phyloP scores from a whole-genome alignment of 2,329 filamentous ascomycete species.

The Sodiomyces alkalinus region DNA sequence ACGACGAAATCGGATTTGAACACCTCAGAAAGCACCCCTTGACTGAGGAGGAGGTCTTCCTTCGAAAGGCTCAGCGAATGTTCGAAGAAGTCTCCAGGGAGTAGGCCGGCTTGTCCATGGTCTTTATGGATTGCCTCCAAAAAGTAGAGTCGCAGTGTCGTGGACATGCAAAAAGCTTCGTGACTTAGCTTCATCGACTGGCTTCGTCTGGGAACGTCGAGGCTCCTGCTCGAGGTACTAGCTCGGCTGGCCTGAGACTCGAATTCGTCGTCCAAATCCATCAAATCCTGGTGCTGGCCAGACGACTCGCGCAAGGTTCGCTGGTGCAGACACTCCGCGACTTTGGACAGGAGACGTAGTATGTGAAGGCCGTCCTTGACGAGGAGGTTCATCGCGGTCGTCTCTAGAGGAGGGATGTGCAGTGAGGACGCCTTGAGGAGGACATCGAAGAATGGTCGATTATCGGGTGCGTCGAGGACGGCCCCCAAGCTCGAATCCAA shows the following conservation, averaged over 20 bases:
- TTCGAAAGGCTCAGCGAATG: slow-evolving; percentile 31
- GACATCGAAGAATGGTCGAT: slow-evolving; percentile 27
- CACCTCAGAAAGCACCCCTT: slow-evolving; percentile 33
- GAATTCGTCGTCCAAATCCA: slow-evolving; percentile 55
- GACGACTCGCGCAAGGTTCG: slow-evolving; percentile 17
- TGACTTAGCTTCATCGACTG: slow-evolving; percentile 24
- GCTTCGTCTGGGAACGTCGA: slow-evolving; percentile 31
- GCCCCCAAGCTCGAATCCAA: slow-evolving; percentile 24
- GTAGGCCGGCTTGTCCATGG: slow-evolving; percentile 26
- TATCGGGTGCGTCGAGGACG: slow-evolving; percentile 28
- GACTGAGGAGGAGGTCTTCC: slow-evolving; percentile 38
- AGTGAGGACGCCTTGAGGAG: slow-evolving; percentile 27
- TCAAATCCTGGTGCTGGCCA: slow-evolving; percentile 30
- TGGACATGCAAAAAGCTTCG: slow-evolving; percentile 31
- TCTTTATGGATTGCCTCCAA: slow-evolving; percentile 27
- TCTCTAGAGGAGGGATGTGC: slow-evolving; percentile 29
- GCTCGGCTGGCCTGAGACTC: slow-evolving; percentile 41
- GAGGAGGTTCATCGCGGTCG: slow-evolving; percentile 20
- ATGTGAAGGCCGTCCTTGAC: slow-evolving; percentile 23
- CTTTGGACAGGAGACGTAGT: slow-evolving; percentile 24
- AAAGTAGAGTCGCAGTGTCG: slow-evolving; percentile 28
- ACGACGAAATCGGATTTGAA: slow-evolving; percentile 38
- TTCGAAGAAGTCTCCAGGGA: slow-evolving; percentile 35
- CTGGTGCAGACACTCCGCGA: slow-evolving; percentile 20
- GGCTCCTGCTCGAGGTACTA: slow-evolving; percentile 18